Evolutionary conservation across 2,329 filamentous ascomycete species (phyloP), one percentile per base, ranked within the genome.

Genomic region (Beauveria rudraprayagi): DNA sequence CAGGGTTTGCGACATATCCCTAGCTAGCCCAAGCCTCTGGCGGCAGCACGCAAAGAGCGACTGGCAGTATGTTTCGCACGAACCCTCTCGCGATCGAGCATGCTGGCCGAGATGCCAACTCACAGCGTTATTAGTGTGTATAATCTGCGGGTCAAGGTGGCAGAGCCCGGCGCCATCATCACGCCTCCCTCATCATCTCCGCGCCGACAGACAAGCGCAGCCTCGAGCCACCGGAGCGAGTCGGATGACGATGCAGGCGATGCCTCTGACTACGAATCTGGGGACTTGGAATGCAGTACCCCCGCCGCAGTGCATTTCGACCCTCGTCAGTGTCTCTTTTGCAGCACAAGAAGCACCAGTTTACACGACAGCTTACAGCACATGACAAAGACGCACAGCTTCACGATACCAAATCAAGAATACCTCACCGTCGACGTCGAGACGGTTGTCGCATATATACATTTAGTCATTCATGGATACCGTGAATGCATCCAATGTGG

Each of bases 401-500:
- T 84, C 34, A 72, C 74, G 47, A 67, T 83, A 16, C 76, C 75
- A 1, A 67, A 75, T 40, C 70, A 65, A 52, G 66, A 76, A 1
- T 67, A 72, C 9, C 68, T 84, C 1, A 65, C 71, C 0, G 76
- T 82, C 4, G 77, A 82, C 46, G 63, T 77, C 1, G 76, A 77
- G 48, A 77, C 77, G 0, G 67, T 84, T 1, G 68, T 83, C 14
- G 66, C 69, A 24, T 82, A 83, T 56, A 67, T 83, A 1, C 75
- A 78, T 60, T 71, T 81, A 4, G 69, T 83, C 54, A 76, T 83
- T 24, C 76, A 73, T n/a, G 74, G 70, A 0, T 82, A 80, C 61
- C 70, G 72, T 37, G 79, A 83, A 66, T 84, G 81, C 62, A 72
- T 84, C 30, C 73, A 73, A 19, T 84, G 82, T 65, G 76, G 77